These are phyloP conservation scores for Mycena olivaceomarginata DNA, from an alignment of 768 basidiomycete genomes.

Conservation along the genomic window DNA sequence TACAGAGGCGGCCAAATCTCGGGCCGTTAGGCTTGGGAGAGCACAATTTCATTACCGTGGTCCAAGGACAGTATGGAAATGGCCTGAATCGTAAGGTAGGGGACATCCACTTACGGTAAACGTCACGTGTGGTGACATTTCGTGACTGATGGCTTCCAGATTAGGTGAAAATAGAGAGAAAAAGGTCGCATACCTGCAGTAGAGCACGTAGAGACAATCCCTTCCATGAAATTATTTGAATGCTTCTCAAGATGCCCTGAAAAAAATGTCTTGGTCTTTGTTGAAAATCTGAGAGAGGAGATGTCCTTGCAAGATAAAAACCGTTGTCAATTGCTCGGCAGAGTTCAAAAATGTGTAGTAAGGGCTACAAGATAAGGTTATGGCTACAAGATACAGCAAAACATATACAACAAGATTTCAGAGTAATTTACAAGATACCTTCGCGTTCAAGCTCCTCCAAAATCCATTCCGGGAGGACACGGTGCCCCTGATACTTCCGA, in stretches of 20 bases:
- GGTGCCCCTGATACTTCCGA: neutral
- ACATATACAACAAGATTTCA: neutral
- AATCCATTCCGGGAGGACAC: neutral
- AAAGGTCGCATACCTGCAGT: neutral
- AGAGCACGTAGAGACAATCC: neutral
- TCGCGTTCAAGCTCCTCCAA: neutral
- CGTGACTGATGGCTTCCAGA: neutral
- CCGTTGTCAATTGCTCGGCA: neutral
- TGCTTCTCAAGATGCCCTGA: too few species aligned
- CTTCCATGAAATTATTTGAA: neutral
- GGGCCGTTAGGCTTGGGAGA: too few species aligned
- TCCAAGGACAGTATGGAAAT: too few species aligned
- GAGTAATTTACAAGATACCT: neutral
- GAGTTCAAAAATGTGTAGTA: neutral
- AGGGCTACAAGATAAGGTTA: neutral
- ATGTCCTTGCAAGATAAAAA: neutral
- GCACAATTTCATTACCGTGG: too few species aligned
- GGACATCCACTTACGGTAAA: neutral
- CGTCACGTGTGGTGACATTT: neutral
- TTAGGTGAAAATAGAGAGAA: neutral
- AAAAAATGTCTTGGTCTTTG: neutral
- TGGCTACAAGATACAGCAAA: neutral
- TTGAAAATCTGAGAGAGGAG: neutral
- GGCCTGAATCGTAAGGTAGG: too few species aligned
- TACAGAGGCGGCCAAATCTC: too few species aligned